Evolutionary conservation across 331 rosid species (phyloP).

Genomic region (Quercus lobata): DNA sequence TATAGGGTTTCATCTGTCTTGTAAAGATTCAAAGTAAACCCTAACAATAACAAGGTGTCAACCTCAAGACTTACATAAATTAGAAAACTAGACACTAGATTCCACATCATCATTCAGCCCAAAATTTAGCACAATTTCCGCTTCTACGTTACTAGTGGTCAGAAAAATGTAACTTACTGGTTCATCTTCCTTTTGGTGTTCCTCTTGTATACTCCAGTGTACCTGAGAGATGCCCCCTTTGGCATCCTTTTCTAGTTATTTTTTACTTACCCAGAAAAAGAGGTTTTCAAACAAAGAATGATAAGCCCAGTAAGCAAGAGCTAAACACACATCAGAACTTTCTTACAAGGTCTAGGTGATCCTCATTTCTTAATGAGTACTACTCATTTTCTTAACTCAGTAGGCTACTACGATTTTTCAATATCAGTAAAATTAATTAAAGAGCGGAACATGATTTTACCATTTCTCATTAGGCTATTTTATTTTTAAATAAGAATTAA

Average conservation of each 20-base stretch:
- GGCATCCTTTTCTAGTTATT: not conserved
- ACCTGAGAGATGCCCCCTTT: not conserved
- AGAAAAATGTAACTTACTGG: conserved; percentile 1
- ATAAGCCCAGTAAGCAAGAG: not conserved
- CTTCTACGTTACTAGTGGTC: not conserved
- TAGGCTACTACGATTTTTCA: not conserved
- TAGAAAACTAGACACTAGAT: not conserved
- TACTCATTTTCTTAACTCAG: conserved; percentile 4
- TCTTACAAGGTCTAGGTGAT: not conserved
- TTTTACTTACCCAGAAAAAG: not conserved
- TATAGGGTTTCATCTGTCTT: too few relatives aligned
- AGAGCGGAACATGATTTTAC: not conserved
- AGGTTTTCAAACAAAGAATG: not conserved
- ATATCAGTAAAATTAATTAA: not conserved
- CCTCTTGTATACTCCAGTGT: not conserved
- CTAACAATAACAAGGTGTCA: not conserved
- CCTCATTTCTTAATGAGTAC: not conserved
- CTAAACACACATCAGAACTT: not conserved
- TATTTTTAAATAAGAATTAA: not conserved
- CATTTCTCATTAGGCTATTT: conserved; percentile 12
- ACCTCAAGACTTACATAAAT: not conserved
- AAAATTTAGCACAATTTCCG: not conserved
- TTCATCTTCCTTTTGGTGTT: not conserved
- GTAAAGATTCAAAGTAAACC: not conserved
- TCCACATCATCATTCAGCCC: not conserved